phyloP scores from a whole-genome alignment of 768 basidiomycete genomes.

The Lactifluus hygrophoroides region DNA sequence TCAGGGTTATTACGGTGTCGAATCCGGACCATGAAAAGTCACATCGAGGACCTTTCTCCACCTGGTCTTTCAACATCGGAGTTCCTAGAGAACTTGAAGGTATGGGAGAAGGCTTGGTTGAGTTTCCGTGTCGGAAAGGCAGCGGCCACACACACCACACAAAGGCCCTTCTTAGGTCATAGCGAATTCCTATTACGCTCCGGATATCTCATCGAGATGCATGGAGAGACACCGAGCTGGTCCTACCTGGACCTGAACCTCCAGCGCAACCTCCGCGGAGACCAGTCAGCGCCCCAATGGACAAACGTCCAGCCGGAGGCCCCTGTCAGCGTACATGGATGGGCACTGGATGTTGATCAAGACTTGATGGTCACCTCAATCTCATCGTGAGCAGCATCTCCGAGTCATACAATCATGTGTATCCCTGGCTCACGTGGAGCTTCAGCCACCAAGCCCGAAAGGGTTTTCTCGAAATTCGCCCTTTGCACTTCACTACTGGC shows the following conservation, averaged over 20 bases:
- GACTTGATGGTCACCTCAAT: conserved; percentile 1
- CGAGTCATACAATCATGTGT: not conserved
- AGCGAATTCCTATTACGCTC: not conserved
- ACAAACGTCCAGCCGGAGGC: not conserved
- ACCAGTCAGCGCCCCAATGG: not conserved
- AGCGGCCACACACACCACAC: not conserved
- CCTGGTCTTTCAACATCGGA: not conserved
- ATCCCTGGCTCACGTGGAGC: not conserved
- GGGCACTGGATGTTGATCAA: conserved; percentile 6
- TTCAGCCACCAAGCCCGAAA: not conserved
- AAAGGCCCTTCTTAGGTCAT: not conserved
- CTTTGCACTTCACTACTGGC: conserved; percentile 1
- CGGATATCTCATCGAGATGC: conserved; percentile 6
- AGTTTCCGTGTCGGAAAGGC: not conserved
- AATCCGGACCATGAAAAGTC: not conserved
- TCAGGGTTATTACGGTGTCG: not conserved
- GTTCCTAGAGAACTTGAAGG: not conserved
- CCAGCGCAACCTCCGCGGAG: not conserved
- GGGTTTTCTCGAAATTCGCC: not conserved
- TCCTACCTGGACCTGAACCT: conserved; percentile 1
- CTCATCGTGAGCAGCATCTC: not conserved
- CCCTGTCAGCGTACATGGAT: conserved; percentile 22
- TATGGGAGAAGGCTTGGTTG: conserved; percentile 10
- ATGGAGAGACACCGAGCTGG: not conserved
- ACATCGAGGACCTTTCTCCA: conserved; percentile 2